These are phyloP conservation scores for Echinosophora koreensis DNA, from an alignment of 306 rosid species.

Conservation along the genomic window DNA sequence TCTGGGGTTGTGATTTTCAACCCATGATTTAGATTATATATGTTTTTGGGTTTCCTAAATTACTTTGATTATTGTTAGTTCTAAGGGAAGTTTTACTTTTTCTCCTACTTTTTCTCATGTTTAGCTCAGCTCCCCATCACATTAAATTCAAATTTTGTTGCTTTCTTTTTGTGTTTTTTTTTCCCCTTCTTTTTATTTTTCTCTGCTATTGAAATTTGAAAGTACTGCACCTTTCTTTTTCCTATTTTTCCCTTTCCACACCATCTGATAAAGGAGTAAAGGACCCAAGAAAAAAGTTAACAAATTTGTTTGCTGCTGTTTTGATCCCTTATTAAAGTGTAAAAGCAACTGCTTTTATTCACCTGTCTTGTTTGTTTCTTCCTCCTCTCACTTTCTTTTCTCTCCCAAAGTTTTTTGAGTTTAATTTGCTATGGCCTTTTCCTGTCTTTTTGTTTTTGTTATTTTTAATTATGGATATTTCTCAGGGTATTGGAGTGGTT, in stretches of 20 bases:
- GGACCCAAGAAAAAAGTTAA: constrained; percentile 52
- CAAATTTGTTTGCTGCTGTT: constrained; percentile 54
- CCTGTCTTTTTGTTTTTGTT: constrained; percentile 29
- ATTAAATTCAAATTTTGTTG: constrained; percentile 58
- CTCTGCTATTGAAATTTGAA: constrained; percentile 60
- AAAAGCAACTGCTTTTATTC: constrained; percentile 58
- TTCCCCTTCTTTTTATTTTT: constrained; percentile 38
- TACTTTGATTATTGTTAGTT: constrained; percentile 54
- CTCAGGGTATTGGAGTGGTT: constrained; percentile 60
- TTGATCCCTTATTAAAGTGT: constrained; percentile 55
- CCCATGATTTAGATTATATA: constrained; percentile 42
- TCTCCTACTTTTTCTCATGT: constrained; percentile 53
- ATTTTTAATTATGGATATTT: constrained; percentile 37
- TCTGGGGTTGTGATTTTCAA: constrained; percentile 50
- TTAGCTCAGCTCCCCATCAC: constrained; percentile 48
- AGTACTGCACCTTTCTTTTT: constrained; percentile 64
- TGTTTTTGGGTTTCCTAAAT: constrained; percentile 35
- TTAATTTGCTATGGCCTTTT: constrained; percentile 42
- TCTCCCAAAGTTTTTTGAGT: neutral
- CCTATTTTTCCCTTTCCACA: constrained; percentile 43
- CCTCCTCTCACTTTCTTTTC: constrained; percentile 33
- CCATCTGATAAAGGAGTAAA: constrained; percentile 64
- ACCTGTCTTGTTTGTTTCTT: constrained; percentile 53
- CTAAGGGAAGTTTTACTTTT: constrained; percentile 44
- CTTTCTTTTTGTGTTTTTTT: constrained; percentile 55